Conservation (phyloP, 805 yeast genomes). For the Candida silvatica region DNA sequence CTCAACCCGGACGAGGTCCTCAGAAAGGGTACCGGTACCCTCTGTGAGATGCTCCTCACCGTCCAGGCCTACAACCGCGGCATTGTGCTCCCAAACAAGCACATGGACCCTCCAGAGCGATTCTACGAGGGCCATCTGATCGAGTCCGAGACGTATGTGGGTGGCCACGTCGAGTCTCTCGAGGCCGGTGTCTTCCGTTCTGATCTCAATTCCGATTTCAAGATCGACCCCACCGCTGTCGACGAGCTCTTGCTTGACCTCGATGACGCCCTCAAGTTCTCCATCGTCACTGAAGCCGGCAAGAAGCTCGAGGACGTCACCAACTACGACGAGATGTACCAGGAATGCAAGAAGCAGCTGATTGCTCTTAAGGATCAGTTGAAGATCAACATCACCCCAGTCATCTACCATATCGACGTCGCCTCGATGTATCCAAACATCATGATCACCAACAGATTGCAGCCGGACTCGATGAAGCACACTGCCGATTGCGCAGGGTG, state of each 20-base stretch:
- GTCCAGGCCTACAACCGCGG: slow-evolving; percentile 82
- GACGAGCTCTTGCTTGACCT: slow-evolving; percentile 72
- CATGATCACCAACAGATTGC: slow-evolving; percentile 94
- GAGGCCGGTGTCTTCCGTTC: slow-evolving; percentile 98
- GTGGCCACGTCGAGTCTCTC: slow-evolving; percentile 96
- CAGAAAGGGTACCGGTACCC: slow-evolving; percentile 96
- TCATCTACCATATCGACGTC: slow-evolving; percentile 95
- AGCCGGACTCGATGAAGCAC: slow-evolving; percentile 94
- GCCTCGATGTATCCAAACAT: slow-evolving; percentile 99
- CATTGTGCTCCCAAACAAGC: slow-evolving; percentile 87
- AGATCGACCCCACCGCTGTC: slow-evolving; percentile 71
- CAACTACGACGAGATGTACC: slow-evolving; percentile 69
- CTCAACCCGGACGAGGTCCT: slow-evolving; percentile 93
- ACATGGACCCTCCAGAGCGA: slow-evolving; percentile 87
- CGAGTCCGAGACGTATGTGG: slow-evolving; percentile 95
- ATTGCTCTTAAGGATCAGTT: slow-evolving; percentile 55
- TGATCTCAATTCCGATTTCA: slow-evolving; percentile 70
- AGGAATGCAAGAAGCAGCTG: slow-evolving; percentile 45
- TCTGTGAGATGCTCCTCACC: slow-evolving; percentile 96
- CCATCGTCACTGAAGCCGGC: slow-evolving; percentile 74
- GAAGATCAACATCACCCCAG: slow-evolving; percentile 65
- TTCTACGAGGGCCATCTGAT: slow-evolving; percentile 90
- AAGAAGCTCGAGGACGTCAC: slow-evolving; percentile 67
- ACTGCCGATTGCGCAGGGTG: slow-evolving; percentile 97
- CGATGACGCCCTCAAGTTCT: slow-evolving; percentile 69